Base-by-base conservation (phyloP, 2,329 filamentous ascomycete species). In the Diaporthe sp. region DNA sequence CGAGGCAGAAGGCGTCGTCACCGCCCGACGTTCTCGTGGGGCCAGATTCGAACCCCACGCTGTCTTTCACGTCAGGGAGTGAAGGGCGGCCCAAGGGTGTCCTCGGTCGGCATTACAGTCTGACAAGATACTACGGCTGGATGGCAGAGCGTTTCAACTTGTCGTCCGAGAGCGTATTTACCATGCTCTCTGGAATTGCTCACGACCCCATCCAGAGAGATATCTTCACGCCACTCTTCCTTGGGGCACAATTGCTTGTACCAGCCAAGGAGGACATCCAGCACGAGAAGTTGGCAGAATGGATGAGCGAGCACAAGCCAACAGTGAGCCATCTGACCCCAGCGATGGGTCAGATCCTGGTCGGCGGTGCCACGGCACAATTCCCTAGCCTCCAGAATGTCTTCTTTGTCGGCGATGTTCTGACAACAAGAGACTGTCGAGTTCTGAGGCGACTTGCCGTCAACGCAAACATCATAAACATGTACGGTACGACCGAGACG, bases 291-390 rank as follows among this genome's bases (percentile, higher is more conserved):
- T 87, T 98, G 19, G 93, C 93, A 6, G 95, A 98, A 81, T 99
- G 97, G 97, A 95, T 98, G 89, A 88, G 89, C 71, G 90, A 93
- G 71, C 90, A 94, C 81, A 86, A 89, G 73, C 91, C 94, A 3
- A 98, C 93, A 22, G 94, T 95, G 28, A 95, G 94, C 17, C 97
- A 98, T 84, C 86, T 98, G 53, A 99, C 97, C 1, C 97, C 97
- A 13, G 97, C 97, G 75, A 98, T 98, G 96, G 96, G 96, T 73
- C 95, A 98, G 80, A 97, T 98, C 77, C 87, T 98, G 2, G 93
- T 96, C n/a, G 96, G 95, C 58, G 95, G 94, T 79, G 94, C 95
- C 34, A 92, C 87, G 4, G 92, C 94, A 0, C 84, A 94, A 78
- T 97, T 98, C 80, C 93, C 95, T 1, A 88, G 90, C 17, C 87